Percentiles rank a stretch among this genome's conserved stretches.
Conservation (phyloP, 768 basidiomycete species). For the Steccherinum ochraceum region DNA sequence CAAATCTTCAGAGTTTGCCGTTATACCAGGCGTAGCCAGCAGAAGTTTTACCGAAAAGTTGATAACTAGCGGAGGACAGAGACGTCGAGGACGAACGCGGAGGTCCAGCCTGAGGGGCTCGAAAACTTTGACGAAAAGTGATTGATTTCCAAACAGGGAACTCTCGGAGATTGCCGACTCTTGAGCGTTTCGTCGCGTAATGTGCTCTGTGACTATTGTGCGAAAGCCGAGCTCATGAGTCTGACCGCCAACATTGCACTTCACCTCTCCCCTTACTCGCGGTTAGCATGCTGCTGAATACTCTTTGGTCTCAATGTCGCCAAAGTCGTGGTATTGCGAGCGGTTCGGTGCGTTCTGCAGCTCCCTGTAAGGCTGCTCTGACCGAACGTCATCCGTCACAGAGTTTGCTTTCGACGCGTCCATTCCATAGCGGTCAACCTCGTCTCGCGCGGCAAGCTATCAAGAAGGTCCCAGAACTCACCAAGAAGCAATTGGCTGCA, state of each 20-base stretch:
- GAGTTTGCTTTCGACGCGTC: slow-evolving; percentile 23
- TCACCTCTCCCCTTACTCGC: background rate
- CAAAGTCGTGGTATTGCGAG: slow-evolving; percentile 15
- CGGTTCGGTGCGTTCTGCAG: slow-evolving; percentile 1
- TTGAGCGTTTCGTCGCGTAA: too few species aligned
- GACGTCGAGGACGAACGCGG: too few species aligned
- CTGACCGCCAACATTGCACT: background rate
- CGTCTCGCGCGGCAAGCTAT: slow-evolving; percentile 32
- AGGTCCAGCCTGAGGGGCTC: too few species aligned
- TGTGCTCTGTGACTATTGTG: too few species aligned
- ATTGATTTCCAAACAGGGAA: too few species aligned
- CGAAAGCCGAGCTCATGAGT: background rate
- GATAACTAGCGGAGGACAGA: too few species aligned
- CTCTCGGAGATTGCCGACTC: too few species aligned
- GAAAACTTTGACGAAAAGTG: too few species aligned
- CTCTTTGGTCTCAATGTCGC: slow-evolving; percentile 20
- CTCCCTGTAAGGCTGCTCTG: background rate
- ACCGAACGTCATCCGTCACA: background rate
- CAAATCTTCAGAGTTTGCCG: too few species aligned
- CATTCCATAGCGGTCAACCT: slow-evolving; percentile 47
- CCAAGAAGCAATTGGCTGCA: slow-evolving; percentile 66
- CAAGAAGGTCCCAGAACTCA: slow-evolving; percentile 49
- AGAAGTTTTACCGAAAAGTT: too few species aligned
- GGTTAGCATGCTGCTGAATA: slow-evolving; percentile 11
- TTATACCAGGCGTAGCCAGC: too few species aligned